Evolutionary conservation across 1,139 yeast species (phyloP), one percentile per base, ranked within the genome.

Genomic region (Blastobotrys petasosporus): DNA sequence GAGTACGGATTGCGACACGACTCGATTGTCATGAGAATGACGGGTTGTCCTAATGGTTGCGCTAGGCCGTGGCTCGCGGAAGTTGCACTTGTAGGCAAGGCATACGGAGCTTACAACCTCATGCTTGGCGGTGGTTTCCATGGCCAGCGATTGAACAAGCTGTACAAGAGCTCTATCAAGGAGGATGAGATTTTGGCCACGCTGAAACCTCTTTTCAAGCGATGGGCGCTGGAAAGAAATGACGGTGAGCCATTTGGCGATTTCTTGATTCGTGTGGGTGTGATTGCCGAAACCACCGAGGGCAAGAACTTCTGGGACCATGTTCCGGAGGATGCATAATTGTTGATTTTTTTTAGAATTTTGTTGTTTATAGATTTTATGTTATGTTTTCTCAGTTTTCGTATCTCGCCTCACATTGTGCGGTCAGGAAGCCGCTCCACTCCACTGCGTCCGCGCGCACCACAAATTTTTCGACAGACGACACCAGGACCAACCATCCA

Each of bases 41-140:
- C 97, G 37, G 98, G 98, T 52, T 92, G 98, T 76, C 97, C 97
- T 48, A 92, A 92, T 66, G 98, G 97, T 55, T 92, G 98, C 74
- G 92, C 98, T 25, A 81, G 98, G 67, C 97, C 97, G 17, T 92
- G 97, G 97, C 71, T 92, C 46, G 97, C 97, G 2, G 98, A 92
- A 68, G 80, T 92, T 49, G 97, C 97, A 0, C 74, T 87, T 51
- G 95, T 92, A 46, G 98, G 98, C 67, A 92, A 92, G 67, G 97
- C 97, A 0, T 79, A 75, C 52, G 95, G 95, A 45, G 90, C 95
- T 10, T 92, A 92, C 70, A 92, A 92, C 67, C 75, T 92, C 68
- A 76, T 88, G 87, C 76, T 92, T 58, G 98, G 98, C 58, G 98
- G 98, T 63, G 96, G 97, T 37, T 92, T 84, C 67, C 85, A 84